Evolutionary conservation across 2,329 filamentous ascomycete genomes (phyloP).

Genomic region (Scedosporium apiospermum): DNA sequence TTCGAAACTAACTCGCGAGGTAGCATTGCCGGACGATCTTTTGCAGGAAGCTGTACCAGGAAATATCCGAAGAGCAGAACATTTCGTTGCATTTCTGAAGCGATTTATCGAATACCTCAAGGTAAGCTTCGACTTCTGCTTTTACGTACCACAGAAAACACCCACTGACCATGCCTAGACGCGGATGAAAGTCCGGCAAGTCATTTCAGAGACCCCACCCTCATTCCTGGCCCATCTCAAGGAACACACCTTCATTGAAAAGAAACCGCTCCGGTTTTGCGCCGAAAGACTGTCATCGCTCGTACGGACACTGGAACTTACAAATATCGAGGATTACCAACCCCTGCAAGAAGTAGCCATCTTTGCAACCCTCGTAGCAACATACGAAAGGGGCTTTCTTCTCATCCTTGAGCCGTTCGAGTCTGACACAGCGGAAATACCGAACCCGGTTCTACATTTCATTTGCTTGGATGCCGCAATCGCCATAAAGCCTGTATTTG

Average conservation of each 20-base stretch:
- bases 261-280: slow-evolving; percentile 89
- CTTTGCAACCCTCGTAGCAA: slow-evolving; percentile 91
- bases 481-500: slow-evolving; percentile 94
- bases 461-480: slow-evolving; percentile 96
- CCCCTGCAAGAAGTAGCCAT: slow-evolving; percentile 95
- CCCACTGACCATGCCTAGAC: slow-evolving; percentile 43
- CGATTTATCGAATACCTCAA: slow-evolving; percentile 96
- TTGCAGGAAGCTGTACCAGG: slow-evolving; percentile 93
- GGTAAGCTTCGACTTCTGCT: slow-evolving; percentile 21
- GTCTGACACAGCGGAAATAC: slow-evolving; percentile 87
- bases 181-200: slow-evolving; percentile 94
- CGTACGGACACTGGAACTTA: slow-evolving; percentile 87
- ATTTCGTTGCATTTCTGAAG: slow-evolving; percentile 91
- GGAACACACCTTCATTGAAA: slow-evolving; percentile 95
- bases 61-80: slow-evolving; percentile 90
- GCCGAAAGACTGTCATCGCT: slow-evolving; percentile 90
- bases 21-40: slow-evolving; percentile 80
- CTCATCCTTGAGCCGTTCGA: slow-evolving; percentile 97
- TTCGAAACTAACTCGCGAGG: slow-evolving; percentile 11
- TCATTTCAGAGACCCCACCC: slow-evolving; percentile 92
- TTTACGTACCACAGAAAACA: neutral
- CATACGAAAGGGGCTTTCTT: slow-evolving; percentile 92
- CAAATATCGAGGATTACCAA: slow-evolving; percentile 96
- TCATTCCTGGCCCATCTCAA: slow-evolving; percentile 90
- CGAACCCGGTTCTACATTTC: slow-evolving; percentile 94